These are phyloP conservation scores for Populus deltoides DNA, from an alignment of 345 rosid species.

Conservation along the genomic window DNA sequence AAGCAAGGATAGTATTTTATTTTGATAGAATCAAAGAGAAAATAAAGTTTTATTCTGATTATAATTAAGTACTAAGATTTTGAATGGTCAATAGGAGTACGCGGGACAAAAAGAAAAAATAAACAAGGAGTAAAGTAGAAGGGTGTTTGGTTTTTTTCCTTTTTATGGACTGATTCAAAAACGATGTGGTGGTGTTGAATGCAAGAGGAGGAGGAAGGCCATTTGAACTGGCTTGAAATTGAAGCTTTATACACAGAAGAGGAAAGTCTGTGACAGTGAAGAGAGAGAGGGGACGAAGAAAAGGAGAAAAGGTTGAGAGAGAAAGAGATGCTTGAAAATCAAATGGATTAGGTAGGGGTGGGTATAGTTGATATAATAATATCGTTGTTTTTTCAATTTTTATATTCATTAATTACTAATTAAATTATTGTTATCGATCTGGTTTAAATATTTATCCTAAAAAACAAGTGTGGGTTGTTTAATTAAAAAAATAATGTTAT, in stretches of 20 bases:
- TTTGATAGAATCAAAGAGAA: not conserved
- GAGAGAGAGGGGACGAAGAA: not conserved
- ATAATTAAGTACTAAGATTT: not conserved
- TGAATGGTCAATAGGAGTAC: not conserved
- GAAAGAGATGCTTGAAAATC: constrained; percentile 11
- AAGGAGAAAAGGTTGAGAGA: not conserved
- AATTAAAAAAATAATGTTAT: too few species aligned
- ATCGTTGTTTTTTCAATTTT: not conserved
- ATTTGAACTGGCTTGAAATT: not conserved
- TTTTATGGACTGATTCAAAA: not conserved
- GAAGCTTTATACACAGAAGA: not conserved
- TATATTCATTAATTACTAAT: not conserved
- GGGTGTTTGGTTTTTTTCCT: not conserved
- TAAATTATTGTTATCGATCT: too few species aligned
- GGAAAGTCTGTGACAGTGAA: not conserved
- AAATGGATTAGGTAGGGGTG: constrained; percentile 15
- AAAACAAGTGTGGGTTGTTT: too few species aligned
- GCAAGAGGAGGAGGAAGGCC: not conserved
- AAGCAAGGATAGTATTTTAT: not conserved
- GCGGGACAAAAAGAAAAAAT: not conserved
- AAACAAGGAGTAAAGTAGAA: not conserved
- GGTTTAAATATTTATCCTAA: too few species aligned
- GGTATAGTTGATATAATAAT: not conserved
- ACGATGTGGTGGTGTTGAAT: not conserved
- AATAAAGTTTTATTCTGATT: not conserved